Evolutionary conservation across 2,329 filamentous ascomycete species (phyloP), one percentile per base, ranked within the genome.

Genomic region (Penicillium olsonii): DNA sequence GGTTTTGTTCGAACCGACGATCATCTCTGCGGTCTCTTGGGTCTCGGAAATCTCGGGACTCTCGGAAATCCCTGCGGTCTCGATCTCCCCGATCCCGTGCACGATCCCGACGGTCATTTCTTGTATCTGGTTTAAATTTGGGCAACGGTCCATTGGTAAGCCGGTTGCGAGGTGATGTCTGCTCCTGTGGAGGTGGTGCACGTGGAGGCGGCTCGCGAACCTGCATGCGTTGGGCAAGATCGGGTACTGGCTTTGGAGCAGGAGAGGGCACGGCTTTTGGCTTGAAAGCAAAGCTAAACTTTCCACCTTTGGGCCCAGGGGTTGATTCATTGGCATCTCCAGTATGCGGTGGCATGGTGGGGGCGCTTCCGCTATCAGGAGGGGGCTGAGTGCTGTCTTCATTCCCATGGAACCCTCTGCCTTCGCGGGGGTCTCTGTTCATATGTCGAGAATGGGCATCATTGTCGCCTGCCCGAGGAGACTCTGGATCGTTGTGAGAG

Each of bases 281-380:
- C 68, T 96, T 96, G 70, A 97, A 90, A 1, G 91, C 90, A 68
- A 97, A 97, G 68, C 90, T 95, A 64, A 96, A 95, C 71, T 92
- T 94, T 37, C 84, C 84, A 2, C 75, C 75, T 50, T 77, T 75
- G 65, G 77, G 68, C 52, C 71, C 64, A 52, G 80, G 76, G n/a
- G 81, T 76, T 5, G 81, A 78, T 2, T 78, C 75, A 17, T 80
- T 76, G 2, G 79, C 72, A 33, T 81, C 75, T 49, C 81, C 80
- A 48, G 71, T 76, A 10, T 82, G 78, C 17, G 80, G 80, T 24
- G 79, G 78, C 71, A 83, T 81, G 45, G 20, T 10, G 15, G 34
- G 46, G 18, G 31, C 27, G 24, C 73, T 70, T 17, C 51, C 60
- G 45, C 58, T 57, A 35, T 67, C 64, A 7, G 56, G 52, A 44